phyloP scores from a whole-genome alignment of 202 grass and related monocot genomes.

The Setaria viridis region DNA sequence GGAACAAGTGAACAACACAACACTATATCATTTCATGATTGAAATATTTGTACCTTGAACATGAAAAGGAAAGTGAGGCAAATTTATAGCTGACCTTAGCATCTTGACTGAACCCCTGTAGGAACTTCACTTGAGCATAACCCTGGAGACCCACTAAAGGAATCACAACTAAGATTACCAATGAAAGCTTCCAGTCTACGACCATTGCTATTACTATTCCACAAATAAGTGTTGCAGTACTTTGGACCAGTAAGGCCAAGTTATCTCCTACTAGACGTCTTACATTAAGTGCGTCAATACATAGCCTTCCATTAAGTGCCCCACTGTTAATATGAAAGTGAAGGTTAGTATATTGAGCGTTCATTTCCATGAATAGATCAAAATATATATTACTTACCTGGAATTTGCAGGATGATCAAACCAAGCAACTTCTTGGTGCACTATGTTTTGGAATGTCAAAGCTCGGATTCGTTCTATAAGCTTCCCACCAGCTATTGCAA shows the following conservation, averaged over 20 bases:
- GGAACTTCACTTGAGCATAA: conserved; percentile 69
- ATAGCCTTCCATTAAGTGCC: conserved; percentile 73
- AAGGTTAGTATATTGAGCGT: neutral
- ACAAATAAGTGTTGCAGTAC: conserved; percentile 54
- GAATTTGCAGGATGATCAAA: conserved; percentile 76
- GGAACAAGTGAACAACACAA: neutral
- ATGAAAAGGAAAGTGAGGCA: neutral
- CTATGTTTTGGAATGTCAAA: conserved; percentile 66
- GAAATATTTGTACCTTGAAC: conserved; percentile 7
- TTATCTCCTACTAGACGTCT: conserved; percentile 75
- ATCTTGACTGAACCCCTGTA: conserved; percentile 67
- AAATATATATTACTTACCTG: conserved; percentile 44
- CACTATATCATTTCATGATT: neutral
- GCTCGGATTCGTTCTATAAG: conserved; percentile 68
- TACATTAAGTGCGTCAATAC: conserved; percentile 72
- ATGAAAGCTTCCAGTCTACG: conserved; percentile 75
- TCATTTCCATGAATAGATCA: neutral
- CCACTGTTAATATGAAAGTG: conserved; percentile 56
- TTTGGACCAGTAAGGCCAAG: conserved; percentile 72
- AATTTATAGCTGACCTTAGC: conserved; percentile 52
- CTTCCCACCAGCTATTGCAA: conserved; percentile 78
- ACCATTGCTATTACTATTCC: conserved; percentile 68
- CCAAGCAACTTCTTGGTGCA: conserved; percentile 73
- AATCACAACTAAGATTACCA: conserved; percentile 72
- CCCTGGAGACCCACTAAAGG: conserved; percentile 71